Evolutionary conservation across 352 stramenopile genomes (phyloP).

Genomic region (Blastocystis sp.): DNA sequence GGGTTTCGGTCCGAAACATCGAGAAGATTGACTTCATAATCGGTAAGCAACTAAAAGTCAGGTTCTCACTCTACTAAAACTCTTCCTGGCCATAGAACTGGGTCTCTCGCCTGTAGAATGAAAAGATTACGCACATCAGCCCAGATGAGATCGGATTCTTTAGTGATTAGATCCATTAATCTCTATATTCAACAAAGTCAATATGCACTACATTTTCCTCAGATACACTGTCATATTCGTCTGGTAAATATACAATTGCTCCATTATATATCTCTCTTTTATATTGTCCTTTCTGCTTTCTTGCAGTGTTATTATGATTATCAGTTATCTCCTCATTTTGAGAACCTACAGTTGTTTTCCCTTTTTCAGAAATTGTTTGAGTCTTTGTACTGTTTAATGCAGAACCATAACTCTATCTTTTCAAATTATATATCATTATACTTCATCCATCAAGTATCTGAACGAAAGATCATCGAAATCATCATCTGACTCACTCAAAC

Average conservation of each 20-base stretch:
- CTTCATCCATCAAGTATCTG: no score
- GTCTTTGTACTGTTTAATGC: no score
- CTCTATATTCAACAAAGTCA: background rate
- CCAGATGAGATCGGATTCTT: slow-evolving; percentile 4
- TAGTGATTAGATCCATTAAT: background rate
- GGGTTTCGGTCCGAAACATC: background rate
- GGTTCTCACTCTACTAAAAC: background rate
- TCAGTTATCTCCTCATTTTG: background rate
- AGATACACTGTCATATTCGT: background rate
- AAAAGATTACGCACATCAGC: background rate
- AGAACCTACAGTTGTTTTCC: background rate
- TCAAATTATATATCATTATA: no score
- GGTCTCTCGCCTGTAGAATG: background rate
- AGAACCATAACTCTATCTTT: no score
- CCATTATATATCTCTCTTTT: background rate
- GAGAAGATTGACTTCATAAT: slow-evolving; percentile 18
- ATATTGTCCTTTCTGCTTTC: background rate
- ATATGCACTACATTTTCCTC: background rate
- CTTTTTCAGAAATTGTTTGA: background rate
- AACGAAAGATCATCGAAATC: no score
- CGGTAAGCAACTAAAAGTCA: background rate
- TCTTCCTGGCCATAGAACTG: slow-evolving; percentile 1
- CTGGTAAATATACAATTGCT: background rate
- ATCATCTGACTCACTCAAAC: no score
- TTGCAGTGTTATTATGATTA: background rate